Base-by-base conservation (phyloP, 495 filamentous ascomycete species). In the Neurospora pannonica region DNA sequence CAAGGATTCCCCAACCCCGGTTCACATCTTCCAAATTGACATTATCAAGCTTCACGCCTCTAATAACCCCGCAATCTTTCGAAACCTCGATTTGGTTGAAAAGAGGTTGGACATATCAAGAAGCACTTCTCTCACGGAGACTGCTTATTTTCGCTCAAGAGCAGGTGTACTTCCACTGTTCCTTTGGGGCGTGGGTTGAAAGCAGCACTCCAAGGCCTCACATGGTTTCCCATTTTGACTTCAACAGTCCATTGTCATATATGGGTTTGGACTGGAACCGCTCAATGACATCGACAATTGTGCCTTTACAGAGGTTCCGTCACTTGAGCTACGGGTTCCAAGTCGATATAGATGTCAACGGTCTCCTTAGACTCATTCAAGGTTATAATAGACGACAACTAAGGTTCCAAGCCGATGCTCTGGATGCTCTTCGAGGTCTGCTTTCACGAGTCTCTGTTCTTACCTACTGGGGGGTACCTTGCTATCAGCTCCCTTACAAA, bases 341-440 rank as follows among this genome's bases (percentile, higher is more conserved):
- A n/a, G 5, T 43, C 42, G 1, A 43, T n/a, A 0, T n/a, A 3
- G 0, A 7, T 9, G 1, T 43, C 6, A 0, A 0, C 3, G 0
- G 0, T 17, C 19, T 43, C 0, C 1, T 43, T 0, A 0, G 0
- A 1, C 19, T 21, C 2, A 13, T 54, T 2, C 0, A 2, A 10
- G 9, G 1, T 0, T 54, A 24, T 24, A 24, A 0, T 5, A n/a
- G n/a, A n/a, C n/a, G n/a, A n/a, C n/a, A n/a, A n/a, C n/a, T n/a
- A n/a, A n/a, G n/a, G n/a, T n/a, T n/a, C n/a, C n/a, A n/a, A n/a
- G n/a, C n/a, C n/a, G n/a, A n/a, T n/a, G n/a, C n/a, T n/a, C n/a
- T n/a, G n/a, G n/a, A n/a, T n/a, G n/a, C n/a, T n/a, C n/a, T n/a
- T n/a, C n/a, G n/a, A n/a, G n/a, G n/a, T n/a, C n/a, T n/a, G n/a